Base-by-base conservation (phyloP, 106 monocot species). In the Iris macrosiphon region DNA sequence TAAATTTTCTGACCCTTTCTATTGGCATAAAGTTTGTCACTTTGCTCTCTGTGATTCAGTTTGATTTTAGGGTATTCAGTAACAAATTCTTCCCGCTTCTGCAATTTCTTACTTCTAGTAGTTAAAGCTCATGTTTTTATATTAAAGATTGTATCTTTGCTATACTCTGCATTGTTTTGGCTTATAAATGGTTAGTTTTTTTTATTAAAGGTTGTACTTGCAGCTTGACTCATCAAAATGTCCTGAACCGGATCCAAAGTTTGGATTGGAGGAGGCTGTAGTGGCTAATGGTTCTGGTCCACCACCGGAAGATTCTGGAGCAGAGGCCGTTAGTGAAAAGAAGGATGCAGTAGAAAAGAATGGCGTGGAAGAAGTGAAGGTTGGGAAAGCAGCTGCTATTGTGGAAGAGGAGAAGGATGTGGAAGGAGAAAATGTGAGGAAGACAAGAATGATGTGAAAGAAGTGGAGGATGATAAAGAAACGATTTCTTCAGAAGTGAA, bases 371-470 rank as follows among this genome's bases (percentile, higher is more conserved):
- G 45, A 60, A 46, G 17, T 12, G 32, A 33, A 44, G 32, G 27
- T 21, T 4, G 18, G 14, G 10, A 23, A 57, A n/a, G 56, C 63
- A 9, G 32, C 8, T 21, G 30, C 57, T 1, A 20, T 13, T 37
- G 42, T 14, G 9, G 61, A 54, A 24, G 37, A 35, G 26, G 31
- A 49, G 13, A 34, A 37, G 7, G 27, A 39, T 2, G 41, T 28
- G 21, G 59, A 43, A 17, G 43, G 28, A 44, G 43, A 29, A 8
- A 10, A 60, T 9, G 17, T 8, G 54, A 21, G 7, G 33, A 57
- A 16, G 57, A 72, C 15, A 24, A 12, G 33, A 45, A 70, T n/a
- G 52, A 44, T 38, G 68, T 6, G 5, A 16, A 40, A 13, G 18
- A 45, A 19, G 27, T 4, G 9, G 23, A 67, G 2, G 45, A 5